A percentile compares a stretch with the other conserved stretches of the same genome.
Conservation (phyloP, 441 rosid genomes). For the Cnidoscolus chayamansa region DNA sequence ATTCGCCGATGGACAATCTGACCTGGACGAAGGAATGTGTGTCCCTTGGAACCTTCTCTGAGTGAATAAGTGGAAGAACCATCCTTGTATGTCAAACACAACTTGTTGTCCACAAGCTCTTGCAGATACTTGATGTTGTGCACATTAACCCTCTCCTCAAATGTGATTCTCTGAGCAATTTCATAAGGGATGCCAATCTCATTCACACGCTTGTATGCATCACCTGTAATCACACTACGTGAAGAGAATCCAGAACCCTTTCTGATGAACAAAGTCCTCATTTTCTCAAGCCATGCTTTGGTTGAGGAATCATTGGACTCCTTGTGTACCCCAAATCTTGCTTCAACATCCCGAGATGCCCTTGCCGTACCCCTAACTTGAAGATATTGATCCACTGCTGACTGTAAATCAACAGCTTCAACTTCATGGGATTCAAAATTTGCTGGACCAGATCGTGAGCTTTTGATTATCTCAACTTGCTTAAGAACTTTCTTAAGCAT, state of each 20-base stretch:
- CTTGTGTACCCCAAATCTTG: slow-evolving; percentile 54
- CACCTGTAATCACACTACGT: slow-evolving; percentile 96
- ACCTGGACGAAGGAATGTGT: slow-evolving; percentile 72
- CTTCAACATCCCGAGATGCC: slow-evolving; percentile 57
- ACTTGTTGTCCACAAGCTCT: slow-evolving; percentile 65
- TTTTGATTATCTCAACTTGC: slow-evolving; percentile 59
- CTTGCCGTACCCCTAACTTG: slow-evolving; percentile 79
- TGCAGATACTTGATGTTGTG: slow-evolving; percentile 67
- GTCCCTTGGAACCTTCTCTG: slow-evolving; percentile 90
- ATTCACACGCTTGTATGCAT: slow-evolving; percentile 68
- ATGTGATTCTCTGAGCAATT: slow-evolving; percentile 81
- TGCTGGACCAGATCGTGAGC: slow-evolving; percentile 76
- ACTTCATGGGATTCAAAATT: slow-evolving; percentile 79
- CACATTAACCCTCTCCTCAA: slow-evolving; percentile 78
- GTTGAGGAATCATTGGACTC: slow-evolving; percentile 60
- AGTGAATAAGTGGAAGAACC: slow-evolving; percentile 76
- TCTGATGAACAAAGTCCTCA: slow-evolving; percentile 76
- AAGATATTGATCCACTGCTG: slow-evolving; percentile 67
- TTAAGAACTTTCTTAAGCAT: slow-evolving; percentile 77
- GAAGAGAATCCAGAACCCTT: slow-evolving; percentile 97
- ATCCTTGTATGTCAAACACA: slow-evolving; percentile 71
- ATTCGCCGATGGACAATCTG: slow-evolving; percentile 85
- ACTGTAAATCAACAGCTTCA: slow-evolving; percentile 72
- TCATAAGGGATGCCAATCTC: slow-evolving; percentile 85
- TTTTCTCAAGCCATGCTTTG: slow-evolving; percentile 91